Percentiles rank a stretch among this genome's conserved stretches.
Conservation (phyloP, 768 basidiomycete genomes). For the Cyclocybe aegerita region DNA sequence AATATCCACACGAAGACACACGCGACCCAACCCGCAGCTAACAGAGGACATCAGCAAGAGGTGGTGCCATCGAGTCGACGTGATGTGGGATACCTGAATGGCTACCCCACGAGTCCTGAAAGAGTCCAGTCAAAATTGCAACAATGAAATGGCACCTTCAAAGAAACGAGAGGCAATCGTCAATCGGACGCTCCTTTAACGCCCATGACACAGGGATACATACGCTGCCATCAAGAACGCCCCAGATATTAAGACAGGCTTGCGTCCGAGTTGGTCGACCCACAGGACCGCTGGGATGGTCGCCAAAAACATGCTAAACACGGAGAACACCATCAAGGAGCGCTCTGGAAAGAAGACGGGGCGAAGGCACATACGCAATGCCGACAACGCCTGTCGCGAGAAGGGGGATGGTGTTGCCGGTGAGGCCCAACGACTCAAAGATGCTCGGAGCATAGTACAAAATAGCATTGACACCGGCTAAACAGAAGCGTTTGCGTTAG, state of each 20-base stretch:
- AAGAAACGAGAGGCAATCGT: not conserved
- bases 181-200: not conserved
- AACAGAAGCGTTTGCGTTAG: not conserved
- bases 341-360: not conserved
- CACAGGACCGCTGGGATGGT: slow-evolving; percentile 84
- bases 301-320: slow-evolving; percentile 63
- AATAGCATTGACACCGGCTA: slow-evolving; percentile 67
- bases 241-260: slow-evolving; percentile 71
- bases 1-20: slow-evolving; percentile 75
- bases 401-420: slow-evolving; percentile 56
- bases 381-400: slow-evolving; percentile 72
- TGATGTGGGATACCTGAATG: slow-evolving; percentile 33
- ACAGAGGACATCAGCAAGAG: no score
- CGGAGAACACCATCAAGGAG: not conserved
- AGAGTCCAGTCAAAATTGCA: slow-evolving; percentile 62
- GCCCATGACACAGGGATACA: slow-evolving; percentile 13
- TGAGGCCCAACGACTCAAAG: slow-evolving; percentile 59
- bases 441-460: slow-evolving; percentile 78
- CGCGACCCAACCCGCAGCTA: slow-evolving; percentile 72
- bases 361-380: slow-evolving; percentile 52
- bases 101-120: slow-evolving; percentile 49
- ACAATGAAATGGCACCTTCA: slow-evolving; percentile 67
- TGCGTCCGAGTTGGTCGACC: slow-evolving; percentile 74
- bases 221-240: slow-evolving; percentile 71
- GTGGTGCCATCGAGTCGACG: no score